These are phyloP conservation scores for Syncephalastrum monosporum DNA, from an alignment of 371 early-diverging fungal genomes.

Conservation along the genomic window DNA sequence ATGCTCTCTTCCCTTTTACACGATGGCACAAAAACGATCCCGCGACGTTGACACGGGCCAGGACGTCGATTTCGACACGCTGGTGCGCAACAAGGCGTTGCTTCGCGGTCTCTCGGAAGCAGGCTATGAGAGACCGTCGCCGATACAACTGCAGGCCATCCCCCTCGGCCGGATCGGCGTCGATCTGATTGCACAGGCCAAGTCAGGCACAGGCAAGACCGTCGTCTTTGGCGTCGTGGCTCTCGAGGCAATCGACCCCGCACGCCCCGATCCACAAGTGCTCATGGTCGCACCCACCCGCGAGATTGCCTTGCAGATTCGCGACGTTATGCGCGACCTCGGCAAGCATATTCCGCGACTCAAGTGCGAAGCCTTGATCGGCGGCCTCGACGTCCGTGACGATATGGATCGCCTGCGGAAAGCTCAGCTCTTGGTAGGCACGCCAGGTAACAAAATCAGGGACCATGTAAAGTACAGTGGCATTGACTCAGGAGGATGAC, in stretches of 20 bases:
- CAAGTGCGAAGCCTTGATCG: constrained; percentile 81
- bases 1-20: not conserved
- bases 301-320: constrained; percentile 91
- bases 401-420: constrained; percentile 67
- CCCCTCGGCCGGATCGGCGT: constrained; percentile 75
- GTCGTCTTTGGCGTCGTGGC: constrained; percentile 92
- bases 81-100: constrained; percentile 48
- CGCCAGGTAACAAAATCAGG: constrained; percentile 64
- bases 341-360: constrained; percentile 53
- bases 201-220: constrained; percentile 97
- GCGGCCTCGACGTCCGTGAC: constrained; percentile 74
- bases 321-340: constrained; percentile 62
- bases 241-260: constrained; percentile 70
- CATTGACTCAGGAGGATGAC: not conserved
- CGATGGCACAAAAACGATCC: constrained; percentile 26
- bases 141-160: constrained; percentile 90
- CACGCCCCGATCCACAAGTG: constrained; percentile 31
- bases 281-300: constrained; percentile 90
- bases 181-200: constrained; percentile 91
- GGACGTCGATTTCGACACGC: constrained; percentile 55
- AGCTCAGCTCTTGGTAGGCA: constrained; percentile 86
- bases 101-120: constrained; percentile 52
- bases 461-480: too few relatives aligned
- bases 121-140: constrained; percentile 72
- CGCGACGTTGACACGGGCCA: constrained; percentile 61